A percentile compares a stretch with the other conserved stretches of the same genome.
These are phyloP conservation scores for Tricholoma matsutake DNA, from an alignment of 768 basidiomycete genomes.

Conservation along the genomic window DNA sequence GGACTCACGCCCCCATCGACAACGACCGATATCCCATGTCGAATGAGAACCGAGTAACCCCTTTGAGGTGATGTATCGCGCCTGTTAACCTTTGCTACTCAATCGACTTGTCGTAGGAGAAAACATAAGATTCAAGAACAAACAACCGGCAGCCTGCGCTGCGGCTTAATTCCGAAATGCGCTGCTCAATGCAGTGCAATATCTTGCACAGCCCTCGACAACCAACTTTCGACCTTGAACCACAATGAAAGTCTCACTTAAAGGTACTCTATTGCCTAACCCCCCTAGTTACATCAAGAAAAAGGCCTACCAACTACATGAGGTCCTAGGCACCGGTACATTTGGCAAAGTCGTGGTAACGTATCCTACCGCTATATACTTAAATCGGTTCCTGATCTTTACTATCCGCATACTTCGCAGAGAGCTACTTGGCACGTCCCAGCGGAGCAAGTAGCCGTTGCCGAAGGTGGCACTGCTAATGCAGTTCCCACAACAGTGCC, in stretches of 20 bases:
- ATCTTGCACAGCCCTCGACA: conserved; percentile 4
- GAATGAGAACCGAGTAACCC: too few relatives aligned
- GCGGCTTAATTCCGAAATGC: too few relatives aligned
- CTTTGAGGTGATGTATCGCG: too few relatives aligned
- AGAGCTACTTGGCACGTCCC: conserved; percentile 79
- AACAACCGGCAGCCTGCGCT: too few relatives aligned
- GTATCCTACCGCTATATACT: background rate
- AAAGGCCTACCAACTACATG: conserved; percentile 71
- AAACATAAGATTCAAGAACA: too few relatives aligned
- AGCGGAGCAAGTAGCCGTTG: conserved; percentile 50
- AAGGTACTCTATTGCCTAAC: conserved; percentile 71
- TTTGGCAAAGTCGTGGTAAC: conserved; percentile 89
- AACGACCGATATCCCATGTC: too few relatives aligned
- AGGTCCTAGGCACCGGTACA: conserved; percentile 75
- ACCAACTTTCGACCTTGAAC: background rate
- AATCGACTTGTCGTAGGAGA: too few relatives aligned
- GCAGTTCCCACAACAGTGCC: conserved; percentile 23
- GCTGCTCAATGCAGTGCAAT: background rate
- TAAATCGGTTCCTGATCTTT: background rate
- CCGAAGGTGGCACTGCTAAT: conserved; percentile 52
- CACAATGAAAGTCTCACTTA: conserved; percentile 41
- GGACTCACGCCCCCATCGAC: too few relatives aligned
- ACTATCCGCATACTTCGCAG: conserved; percentile 34
- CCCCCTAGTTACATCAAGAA: conserved; percentile 88
- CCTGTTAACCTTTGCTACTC: too few relatives aligned